Evolutionary conservation across 495 filamentous ascomycete genomes (phyloP).

Genomic region (Aspergillus biplanus): DNA sequence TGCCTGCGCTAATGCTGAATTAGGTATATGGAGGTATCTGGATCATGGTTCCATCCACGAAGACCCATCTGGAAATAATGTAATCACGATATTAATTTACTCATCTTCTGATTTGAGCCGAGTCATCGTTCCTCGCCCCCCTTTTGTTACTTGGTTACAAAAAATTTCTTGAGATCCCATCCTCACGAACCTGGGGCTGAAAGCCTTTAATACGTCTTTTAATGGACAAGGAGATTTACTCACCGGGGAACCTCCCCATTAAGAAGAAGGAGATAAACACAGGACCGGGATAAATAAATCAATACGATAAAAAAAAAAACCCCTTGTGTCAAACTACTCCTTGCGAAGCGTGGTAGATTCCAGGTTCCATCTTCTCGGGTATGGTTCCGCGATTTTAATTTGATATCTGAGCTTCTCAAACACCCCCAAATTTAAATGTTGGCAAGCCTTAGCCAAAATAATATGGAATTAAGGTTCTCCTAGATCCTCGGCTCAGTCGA

Average conservation of each 20-base stretch:
- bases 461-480: conserved; percentile 7
- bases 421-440: neutral
- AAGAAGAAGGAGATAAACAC: neutral
- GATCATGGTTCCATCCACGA: neutral
- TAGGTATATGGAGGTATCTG: conserved; percentile 4
- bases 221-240: neutral
- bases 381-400: neutral
- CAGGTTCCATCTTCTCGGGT: conserved; percentile 4
- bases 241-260: neutral
- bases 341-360: neutral
- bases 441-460: neutral
- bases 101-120: neutral
- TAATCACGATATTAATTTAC: neutral
- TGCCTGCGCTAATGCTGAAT: neutral
- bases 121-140: neutral
- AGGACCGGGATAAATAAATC: too few species aligned
- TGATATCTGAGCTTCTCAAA: conserved; percentile 1
- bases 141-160: neutral
- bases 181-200: neutral
- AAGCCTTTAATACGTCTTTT: neutral
- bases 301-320: neutral
- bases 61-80: neutral
- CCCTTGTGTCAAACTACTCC: neutral
- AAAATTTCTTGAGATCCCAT: neutral
- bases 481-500: conserved; percentile 6